These are phyloP conservation scores for Creolimax fragrantissima DNA, from an alignment of 78 protist genomes.

Conservation along the genomic window DNA sequence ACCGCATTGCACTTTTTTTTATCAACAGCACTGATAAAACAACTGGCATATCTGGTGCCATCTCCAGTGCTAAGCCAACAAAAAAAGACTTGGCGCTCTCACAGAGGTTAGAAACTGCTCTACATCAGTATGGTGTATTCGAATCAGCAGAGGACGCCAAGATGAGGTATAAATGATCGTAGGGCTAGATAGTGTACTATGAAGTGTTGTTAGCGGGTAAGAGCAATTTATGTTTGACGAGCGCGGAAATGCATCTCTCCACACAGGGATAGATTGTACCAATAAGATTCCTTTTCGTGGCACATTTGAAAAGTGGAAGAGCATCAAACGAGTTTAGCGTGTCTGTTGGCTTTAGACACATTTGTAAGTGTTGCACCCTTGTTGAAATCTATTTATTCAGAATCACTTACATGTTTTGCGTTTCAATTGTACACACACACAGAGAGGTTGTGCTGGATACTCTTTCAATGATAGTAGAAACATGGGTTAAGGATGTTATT, in stretches of 20 bases:
- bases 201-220: not conserved
- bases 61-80: not conserved
- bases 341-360: not conserved
- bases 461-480: conserved; percentile 37
- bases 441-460: conserved; percentile 47
- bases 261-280: not conserved
- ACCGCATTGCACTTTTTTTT: too few relatives aligned
- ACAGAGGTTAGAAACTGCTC: conserved; percentile 24
- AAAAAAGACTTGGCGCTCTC: not conserved
- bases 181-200: not conserved
- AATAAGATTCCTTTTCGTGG: not conserved
- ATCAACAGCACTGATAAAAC: too few relatives aligned
- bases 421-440: not conserved
- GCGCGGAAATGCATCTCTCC: not conserved
- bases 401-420: not conserved
- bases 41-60: too few relatives aligned
- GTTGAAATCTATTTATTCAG: not conserved
- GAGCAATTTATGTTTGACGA: not conserved
- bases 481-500: conserved; percentile 49
- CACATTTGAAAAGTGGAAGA: not conserved
- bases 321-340: not conserved
- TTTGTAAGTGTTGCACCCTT: not conserved
- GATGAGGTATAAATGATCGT: conserved; percentile 33
- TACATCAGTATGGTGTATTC: conserved; percentile 26
- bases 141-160: conserved; percentile 50